Evolutionary conservation across 306 rosid species (phyloP).

Genomic region (Castanea mollissima): DNA sequence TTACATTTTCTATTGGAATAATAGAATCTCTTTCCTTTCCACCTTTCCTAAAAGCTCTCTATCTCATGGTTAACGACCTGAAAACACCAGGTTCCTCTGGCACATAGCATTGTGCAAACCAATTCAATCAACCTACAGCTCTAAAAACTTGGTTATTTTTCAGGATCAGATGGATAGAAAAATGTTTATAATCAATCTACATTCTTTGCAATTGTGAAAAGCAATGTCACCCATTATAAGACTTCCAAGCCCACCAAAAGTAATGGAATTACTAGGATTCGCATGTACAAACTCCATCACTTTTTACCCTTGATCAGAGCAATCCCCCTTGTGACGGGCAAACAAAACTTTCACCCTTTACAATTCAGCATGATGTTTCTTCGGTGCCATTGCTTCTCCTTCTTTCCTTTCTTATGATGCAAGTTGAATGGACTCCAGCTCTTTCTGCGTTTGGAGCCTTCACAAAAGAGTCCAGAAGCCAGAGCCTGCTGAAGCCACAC

Average conservation of each 20-base stretch:
- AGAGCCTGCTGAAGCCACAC: conserved; percentile 96
- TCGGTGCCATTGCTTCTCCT: conserved; percentile 81
- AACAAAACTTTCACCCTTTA: neutral
- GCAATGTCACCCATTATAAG: neutral
- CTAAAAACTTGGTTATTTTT: neutral
- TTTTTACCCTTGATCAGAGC: neutral
- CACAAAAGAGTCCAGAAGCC: conserved; percentile 89
- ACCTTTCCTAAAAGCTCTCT: neutral
- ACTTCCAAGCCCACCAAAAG: neutral
- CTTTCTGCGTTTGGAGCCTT: conserved; percentile 86
- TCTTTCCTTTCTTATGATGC: conserved; percentile 77
- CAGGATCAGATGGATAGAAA: neutral
- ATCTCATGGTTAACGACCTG: neutral
- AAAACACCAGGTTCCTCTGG: neutral
- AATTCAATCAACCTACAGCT: neutral
- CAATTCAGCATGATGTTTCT: conserved; percentile 78
- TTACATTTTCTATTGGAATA: no score
- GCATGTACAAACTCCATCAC: conserved; percentile 6
- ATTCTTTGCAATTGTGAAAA: neutral
- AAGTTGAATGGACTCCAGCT: conserved; percentile 98
- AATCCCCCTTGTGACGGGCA: neutral
- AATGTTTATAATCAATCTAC: neutral
- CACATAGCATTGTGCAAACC: neutral
- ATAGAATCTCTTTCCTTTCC: neutral
- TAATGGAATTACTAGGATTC: neutral